Evolutionary conservation across 2,329 filamentous ascomycete species (phyloP).

Genomic region (Fusarium robinianum): DNA sequence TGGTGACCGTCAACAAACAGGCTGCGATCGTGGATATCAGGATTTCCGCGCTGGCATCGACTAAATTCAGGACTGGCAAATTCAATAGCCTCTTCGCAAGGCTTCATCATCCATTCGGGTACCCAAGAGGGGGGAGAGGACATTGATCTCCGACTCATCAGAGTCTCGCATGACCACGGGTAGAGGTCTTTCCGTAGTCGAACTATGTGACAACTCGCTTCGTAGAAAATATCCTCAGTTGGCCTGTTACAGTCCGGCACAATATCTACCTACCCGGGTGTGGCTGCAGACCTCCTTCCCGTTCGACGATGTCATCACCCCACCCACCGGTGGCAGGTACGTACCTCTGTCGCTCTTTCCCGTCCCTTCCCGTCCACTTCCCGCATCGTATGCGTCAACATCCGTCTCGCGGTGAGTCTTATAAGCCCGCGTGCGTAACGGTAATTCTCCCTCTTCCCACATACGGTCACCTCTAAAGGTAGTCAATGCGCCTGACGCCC

Average conservation of each 20-base stretch:
- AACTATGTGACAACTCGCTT: not conserved
- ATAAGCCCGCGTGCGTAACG: slow-evolving; percentile 18
- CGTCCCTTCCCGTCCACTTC: slow-evolving; percentile 8
- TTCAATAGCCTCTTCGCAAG: not conserved
- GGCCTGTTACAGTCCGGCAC: not conserved
- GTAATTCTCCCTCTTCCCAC: slow-evolving; percentile 7
- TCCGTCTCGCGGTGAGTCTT: slow-evolving; percentile 16
- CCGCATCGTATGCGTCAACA: slow-evolving; percentile 17
- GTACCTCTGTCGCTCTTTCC: slow-evolving; percentile 14
- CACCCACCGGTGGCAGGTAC: slow-evolving; percentile 23
- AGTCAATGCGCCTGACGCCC: slow-evolving; percentile 32
- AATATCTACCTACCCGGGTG: slow-evolving; percentile 13
- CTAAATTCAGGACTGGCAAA: not conserved
- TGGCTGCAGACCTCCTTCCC: not conserved
- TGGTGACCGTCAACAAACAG: not conserved
- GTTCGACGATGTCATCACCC: slow-evolving; percentile 31
- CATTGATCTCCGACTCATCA: not conserved
- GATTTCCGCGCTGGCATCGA: not conserved
- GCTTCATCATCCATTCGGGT: not conserved
- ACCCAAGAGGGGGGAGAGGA: not conserved
- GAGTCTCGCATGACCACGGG: not conserved
- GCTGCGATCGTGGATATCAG: not conserved
- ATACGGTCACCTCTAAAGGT: not conserved
- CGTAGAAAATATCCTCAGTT: not conserved
- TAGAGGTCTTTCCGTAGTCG: not conserved